These are phyloP conservation scores for Leccinellum rugosiceps DNA, from an alignment of 768 basidiomycete species.

Conservation along the genomic window DNA sequence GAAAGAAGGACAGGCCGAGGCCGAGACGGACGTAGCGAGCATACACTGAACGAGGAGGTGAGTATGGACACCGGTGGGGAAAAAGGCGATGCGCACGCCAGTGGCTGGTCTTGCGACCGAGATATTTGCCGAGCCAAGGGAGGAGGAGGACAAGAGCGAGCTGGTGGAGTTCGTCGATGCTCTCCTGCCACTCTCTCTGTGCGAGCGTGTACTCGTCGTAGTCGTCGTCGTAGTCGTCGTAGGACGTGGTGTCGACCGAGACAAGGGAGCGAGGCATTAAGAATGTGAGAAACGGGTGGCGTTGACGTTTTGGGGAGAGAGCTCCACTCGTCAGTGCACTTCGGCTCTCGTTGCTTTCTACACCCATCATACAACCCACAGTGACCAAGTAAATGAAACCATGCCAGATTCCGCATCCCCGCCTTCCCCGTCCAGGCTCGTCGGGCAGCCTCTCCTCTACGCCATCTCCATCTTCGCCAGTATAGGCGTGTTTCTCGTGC, in stretches of 20 bases:
- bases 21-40: constrained; percentile 69
- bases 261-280: constrained; percentile 62
- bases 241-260: constrained; percentile 59
- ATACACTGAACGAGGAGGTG: constrained; percentile 47
- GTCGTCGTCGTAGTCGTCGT: constrained; percentile 45
- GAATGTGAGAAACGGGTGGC: neutral
- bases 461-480: constrained; percentile 79
- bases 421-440: constrained; percentile 50
- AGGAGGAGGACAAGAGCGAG: constrained; percentile 76
- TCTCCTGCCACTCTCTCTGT: constrained; percentile 93
- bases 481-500: constrained; percentile 80
- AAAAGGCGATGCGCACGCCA: constrained; percentile 59
- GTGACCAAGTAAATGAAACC: constrained; percentile 40
- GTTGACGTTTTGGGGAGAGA: constrained; percentile 6
- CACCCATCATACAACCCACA: constrained; percentile 11
- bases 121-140: constrained; percentile 84
- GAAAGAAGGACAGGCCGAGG: constrained; percentile 60
- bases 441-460: constrained; percentile 76
- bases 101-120: constrained; percentile 82
- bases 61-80: constrained; percentile 10
- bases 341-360: constrained; percentile 8
- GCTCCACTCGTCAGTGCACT: constrained; percentile 9
- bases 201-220: constrained; percentile 75
- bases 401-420: constrained; percentile 43
- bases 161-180: constrained; percentile 77